Conservation (phyloP, 768 basidiomycete species). For the Flagelloscypha sp. region DNA sequence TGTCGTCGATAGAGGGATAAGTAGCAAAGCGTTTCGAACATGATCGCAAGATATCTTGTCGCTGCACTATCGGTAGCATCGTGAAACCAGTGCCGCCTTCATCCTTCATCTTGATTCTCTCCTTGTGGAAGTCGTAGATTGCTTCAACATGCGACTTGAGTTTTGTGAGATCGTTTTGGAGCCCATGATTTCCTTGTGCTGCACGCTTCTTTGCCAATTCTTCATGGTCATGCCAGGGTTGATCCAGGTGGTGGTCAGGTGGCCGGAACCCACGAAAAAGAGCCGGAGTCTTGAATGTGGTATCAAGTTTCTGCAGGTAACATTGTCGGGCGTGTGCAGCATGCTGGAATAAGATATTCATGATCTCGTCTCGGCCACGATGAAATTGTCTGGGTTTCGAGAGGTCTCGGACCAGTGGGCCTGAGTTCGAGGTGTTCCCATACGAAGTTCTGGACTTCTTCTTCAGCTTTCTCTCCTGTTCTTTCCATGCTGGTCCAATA, state of each 20-base stretch:
- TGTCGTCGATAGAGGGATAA: conserved; percentile 18
- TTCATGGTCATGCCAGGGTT: conserved; percentile 30
- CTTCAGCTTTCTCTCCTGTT: conserved; percentile 4
- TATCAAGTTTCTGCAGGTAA: conserved; percentile 14
- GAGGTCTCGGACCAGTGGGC: too few species aligned
- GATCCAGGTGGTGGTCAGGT: conserved; percentile 17
- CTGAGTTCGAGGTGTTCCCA: conserved; percentile 8
- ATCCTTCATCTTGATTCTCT: conserved; percentile 14
- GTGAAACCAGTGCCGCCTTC: too few species aligned
- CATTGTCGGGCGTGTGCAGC: conserved; percentile 10
- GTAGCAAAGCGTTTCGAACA: conserved; percentile 34
- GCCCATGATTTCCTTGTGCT: conserved; percentile 9
- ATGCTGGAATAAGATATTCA: conserved; percentile 17
- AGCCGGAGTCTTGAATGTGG: conserved; percentile 14
- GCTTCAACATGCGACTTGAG: conserved; percentile 34
- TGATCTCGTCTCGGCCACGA: too few species aligned
- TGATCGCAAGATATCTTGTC: conserved; percentile 39
- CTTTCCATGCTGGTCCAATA: conserved; percentile 17
- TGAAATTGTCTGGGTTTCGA: too few species aligned
- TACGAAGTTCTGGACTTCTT: conserved; percentile 2
- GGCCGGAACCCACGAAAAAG: background rate
- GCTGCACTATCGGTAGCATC: conserved; percentile 28
- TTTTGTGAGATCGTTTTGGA: conserved; percentile 24
- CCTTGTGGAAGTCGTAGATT: conserved; percentile 18
- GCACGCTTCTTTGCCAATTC: conserved; percentile 15